Base-by-base conservation (phyloP, 2,329 filamentous ascomycete genomes). In the Cercospora sesami region DNA sequence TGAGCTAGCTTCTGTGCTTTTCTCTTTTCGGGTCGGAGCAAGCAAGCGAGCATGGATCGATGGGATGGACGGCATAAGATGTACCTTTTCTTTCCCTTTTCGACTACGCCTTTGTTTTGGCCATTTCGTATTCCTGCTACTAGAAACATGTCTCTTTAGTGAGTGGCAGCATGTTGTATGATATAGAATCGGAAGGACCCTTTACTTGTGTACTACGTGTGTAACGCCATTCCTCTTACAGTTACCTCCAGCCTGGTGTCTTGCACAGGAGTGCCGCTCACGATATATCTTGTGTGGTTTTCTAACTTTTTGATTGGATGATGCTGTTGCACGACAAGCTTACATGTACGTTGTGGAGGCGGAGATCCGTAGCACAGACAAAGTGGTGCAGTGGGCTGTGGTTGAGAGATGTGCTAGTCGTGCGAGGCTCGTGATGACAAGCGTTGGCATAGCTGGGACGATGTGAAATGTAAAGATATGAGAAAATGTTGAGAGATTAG, bases 101-200 rank as follows among this genome's bases (percentile, higher is more conserved):
- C 48, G 48, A 53, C 23, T 53, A 53, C 48, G 23, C 48, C 48
- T 53, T 48, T 48, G 42, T 53, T 53, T 53, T 53, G 42, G 42
- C n/a, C 8, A 48, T 48, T 23, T 48, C 42, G 42, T 48, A 48
- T 16, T 10, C 9, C 42, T 48, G 5, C 18, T 23, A 23, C 42
- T 53, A 16, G 21, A 53, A 21, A 53, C 48, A 26, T 16, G 4
- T 53, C 12, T 26, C 21, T 23, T 53, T 12, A 5, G 21, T 26
- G 23, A 23, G 48, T 14, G 48, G 14, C 21, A 53, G 4, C 12
- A 53, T 53, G 48, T 28, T 53, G 48, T 53, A 53, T 53, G 48
- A 53, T 53, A 53, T 53, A 53, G 48, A 14, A 53, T 16, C 7
- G 48, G 14, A 53, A 53, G 23, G 1, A 18, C 2, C 5, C 21